These are phyloP conservation scores for Nakazawaea ambrosiae DNA, from an alignment of 805 yeast species.

Conservation along the genomic window DNA sequence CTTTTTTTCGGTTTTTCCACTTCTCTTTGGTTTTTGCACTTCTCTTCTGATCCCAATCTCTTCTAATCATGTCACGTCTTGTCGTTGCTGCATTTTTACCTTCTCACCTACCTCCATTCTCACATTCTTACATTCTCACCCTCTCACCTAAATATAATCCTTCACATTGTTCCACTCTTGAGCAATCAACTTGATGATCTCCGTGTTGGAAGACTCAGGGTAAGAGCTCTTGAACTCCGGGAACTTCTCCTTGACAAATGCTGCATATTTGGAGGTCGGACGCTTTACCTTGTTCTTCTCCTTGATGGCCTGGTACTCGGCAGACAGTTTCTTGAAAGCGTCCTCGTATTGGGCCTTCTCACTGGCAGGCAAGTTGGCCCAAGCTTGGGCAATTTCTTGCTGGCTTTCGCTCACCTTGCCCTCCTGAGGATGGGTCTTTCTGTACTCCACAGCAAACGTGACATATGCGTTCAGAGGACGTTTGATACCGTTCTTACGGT, in stretches of 20 bases:
- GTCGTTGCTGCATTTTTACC: too few species aligned
- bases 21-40: too few species aligned
- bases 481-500: neutral
- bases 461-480: conserved; percentile 1
- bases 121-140: too few species aligned
- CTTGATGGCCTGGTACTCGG: neutral
- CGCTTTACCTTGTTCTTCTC: neutral
- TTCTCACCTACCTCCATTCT: too few species aligned
- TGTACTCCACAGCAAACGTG: neutral
- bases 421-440: neutral
- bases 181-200: conserved; percentile 4
- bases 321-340: neutral
- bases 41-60: too few species aligned
- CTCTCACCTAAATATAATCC: too few species aligned
- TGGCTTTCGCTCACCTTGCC: neutral
- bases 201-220: neutral
- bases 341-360: conserved; percentile 1
- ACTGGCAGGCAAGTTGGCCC: neutral
- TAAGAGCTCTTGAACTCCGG: neutral
- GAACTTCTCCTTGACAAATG: conserved; percentile 6
- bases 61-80: too few species aligned
- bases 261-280: neutral
- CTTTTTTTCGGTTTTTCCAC: too few species aligned
- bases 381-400: neutral
- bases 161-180: conserved; percentile 5